These are phyloP conservation scores for Aureobasidium musti DNA, from an alignment of 2,329 filamentous ascomycete species.

Conservation along the genomic window DNA sequence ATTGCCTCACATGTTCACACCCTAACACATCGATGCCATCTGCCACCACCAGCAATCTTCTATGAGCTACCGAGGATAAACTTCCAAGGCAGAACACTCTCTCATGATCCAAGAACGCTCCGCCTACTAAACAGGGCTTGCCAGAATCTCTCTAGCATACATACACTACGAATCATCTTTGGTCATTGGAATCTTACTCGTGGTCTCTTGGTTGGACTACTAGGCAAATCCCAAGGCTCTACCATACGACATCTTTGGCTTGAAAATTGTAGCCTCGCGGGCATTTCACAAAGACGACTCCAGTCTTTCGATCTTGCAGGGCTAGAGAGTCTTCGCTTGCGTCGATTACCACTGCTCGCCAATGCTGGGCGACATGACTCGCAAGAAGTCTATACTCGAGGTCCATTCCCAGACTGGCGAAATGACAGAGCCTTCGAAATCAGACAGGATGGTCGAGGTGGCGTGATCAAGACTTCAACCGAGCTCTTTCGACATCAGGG, in stretches of 20 bases:
- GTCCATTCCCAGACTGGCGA: slow-evolving; percentile 31
- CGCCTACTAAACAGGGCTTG: slow-evolving; percentile 45
- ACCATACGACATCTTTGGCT: slow-evolving; percentile 49
- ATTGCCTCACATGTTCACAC: slow-evolving; percentile 48
- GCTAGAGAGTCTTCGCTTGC: slow-evolving; percentile 47
- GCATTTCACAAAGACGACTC: slow-evolving; percentile 33
- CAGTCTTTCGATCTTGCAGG: slow-evolving; percentile 37
- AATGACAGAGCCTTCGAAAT: slow-evolving; percentile 32
- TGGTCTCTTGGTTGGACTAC: slow-evolving; percentile 45
- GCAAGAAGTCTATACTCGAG: slow-evolving; percentile 37
- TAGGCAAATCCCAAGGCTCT: slow-evolving; percentile 39
- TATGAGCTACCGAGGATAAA: slow-evolving; percentile 45
- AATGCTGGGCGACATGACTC: slow-evolving; percentile 16
- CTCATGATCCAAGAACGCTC: slow-evolving; percentile 46
- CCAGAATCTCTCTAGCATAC: slow-evolving; percentile 47
- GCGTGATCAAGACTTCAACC: slow-evolving; percentile 22
- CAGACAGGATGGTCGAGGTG: slow-evolving; percentile 36
- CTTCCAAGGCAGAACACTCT: slow-evolving; percentile 46
- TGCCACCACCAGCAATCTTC: slow-evolving; percentile 50
- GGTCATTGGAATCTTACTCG: slow-evolving; percentile 48
- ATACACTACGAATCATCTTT: slow-evolving; percentile 49
- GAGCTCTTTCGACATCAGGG: slow-evolving; percentile 16
- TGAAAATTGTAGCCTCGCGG: slow-evolving; percentile 47
- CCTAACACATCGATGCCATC: slow-evolving; percentile 51
- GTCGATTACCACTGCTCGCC: slow-evolving; percentile 43